Evolutionary conservation across 306 rosid genomes (phyloP).

Genomic region (Trifolium repens): DNA sequence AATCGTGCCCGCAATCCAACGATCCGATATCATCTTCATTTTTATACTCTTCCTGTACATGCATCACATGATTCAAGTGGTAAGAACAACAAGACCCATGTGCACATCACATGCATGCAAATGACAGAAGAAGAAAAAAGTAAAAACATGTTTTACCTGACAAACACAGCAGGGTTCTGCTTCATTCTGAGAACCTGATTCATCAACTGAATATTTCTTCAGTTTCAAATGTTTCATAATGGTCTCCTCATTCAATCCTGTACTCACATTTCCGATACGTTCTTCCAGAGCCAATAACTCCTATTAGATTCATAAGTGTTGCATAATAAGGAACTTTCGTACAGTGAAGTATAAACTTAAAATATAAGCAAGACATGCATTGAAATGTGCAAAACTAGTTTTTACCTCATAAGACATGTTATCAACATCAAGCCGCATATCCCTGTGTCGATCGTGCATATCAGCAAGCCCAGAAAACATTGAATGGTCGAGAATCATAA

Average conservation of each 20-base stretch:
- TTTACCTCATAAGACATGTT: slow-evolving; percentile 97
- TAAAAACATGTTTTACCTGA: slow-evolving; percentile 63
- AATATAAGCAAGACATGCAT: not conserved
- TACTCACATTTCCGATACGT: slow-evolving; percentile 92
- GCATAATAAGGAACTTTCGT: not conserved
- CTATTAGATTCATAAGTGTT: slow-evolving; percentile 45
- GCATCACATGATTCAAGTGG: slow-evolving; percentile 14
- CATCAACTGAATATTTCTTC: slow-evolving; percentile 54
- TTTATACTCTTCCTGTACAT: slow-evolving; percentile 77
- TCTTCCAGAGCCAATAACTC: slow-evolving; percentile 95
- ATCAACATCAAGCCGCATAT: slow-evolving; percentile 97
- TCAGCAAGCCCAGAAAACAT: slow-evolving; percentile 86
- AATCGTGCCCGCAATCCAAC: slow-evolving; percentile 89
- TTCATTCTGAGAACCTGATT: slow-evolving; percentile 52
- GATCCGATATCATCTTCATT: slow-evolving; percentile 70
- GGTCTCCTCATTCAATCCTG: slow-evolving; percentile 84
- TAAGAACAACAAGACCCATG: slow-evolving; percentile 29
- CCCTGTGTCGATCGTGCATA: slow-evolving; percentile 89
- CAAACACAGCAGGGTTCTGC: slow-evolving; percentile 92
- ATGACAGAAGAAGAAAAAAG: not conserved
- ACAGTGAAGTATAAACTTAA: not conserved
- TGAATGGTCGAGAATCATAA: slow-evolving; percentile 91
- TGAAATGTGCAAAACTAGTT: slow-evolving; percentile 6
- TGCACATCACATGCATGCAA: not conserved
- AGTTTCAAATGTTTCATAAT: slow-evolving; percentile 61